Percentiles rank a stretch among this genome's conserved stretches.
Evolutionary conservation across 768 basidiomycete genomes (phyloP).

Genomic region (Rhodosporidiobolus odoratus): DNA sequence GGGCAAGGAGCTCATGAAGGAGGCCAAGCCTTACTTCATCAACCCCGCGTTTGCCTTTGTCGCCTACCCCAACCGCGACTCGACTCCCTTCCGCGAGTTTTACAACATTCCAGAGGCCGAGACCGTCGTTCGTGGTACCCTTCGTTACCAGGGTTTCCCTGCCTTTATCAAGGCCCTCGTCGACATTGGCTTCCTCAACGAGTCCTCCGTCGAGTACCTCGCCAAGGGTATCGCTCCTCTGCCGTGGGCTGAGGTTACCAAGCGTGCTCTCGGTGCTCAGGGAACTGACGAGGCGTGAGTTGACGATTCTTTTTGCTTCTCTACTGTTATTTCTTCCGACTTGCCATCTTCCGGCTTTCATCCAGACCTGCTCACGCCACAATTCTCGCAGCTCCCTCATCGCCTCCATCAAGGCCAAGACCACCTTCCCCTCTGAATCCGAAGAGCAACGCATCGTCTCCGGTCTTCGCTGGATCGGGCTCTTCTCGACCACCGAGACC

Average conservation of each 20-base stretch:
- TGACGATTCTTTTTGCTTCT: neutral
- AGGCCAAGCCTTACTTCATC: conserved; percentile 90
- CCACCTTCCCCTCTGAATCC: conserved; percentile 62
- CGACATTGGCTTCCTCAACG: conserved; percentile 77
- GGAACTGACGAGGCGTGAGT: conserved; percentile 65
- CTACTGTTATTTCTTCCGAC: neutral
- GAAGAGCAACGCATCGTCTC: conserved; percentile 75
- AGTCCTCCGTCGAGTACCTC: conserved; percentile 70
- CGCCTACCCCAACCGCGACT: conserved; percentile 94
- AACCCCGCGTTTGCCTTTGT: conserved; percentile 89
- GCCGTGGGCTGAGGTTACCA: conserved; percentile 78
- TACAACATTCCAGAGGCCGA: conserved; percentile 92
- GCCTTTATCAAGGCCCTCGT: conserved; percentile 85
- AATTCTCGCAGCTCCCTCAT: conserved; percentile 60
- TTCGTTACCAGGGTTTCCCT: conserved; percentile 95
- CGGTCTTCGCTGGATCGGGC: conserved; percentile 86
- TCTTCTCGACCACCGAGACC: conserved; percentile 63
- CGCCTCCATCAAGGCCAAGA: conserved; percentile 62
- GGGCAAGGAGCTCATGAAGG: conserved; percentile 79
- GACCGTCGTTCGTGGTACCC: conserved; percentile 83
- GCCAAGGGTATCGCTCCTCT: conserved; percentile 54
- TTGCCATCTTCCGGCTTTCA: too few species aligned
- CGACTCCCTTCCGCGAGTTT: conserved; percentile 78
- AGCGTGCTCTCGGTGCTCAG: conserved; percentile 64
- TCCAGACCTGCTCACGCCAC: neutral